phyloP scores from a whole-genome alignment of 371 early-diverging fungal genomes.

The Mortierella sp. region DNA sequence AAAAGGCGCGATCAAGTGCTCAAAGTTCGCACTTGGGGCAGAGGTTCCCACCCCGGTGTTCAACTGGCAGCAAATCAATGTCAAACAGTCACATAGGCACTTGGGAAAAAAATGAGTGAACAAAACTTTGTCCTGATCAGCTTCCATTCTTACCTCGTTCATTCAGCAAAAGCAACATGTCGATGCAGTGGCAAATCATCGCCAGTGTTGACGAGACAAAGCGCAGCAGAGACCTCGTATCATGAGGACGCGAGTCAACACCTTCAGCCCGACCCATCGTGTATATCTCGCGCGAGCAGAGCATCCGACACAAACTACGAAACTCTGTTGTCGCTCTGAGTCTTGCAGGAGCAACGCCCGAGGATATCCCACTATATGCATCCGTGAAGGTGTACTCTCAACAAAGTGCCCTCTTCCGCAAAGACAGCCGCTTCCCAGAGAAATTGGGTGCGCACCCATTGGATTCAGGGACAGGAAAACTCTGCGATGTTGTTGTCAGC shows the following conservation, averaged over 20 bases:
- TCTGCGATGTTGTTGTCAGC: conserved; percentile 40
- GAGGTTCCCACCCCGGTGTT: no score
- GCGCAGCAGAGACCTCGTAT: not conserved
- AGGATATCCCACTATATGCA: conserved; percentile 21
- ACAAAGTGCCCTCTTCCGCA: conserved; percentile 39
- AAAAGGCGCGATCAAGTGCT: not conserved
- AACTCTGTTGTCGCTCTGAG: conserved; percentile 38
- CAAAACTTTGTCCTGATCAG: conserved; percentile 4
- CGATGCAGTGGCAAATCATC: conserved; percentile 33
- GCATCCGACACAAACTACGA: conserved; percentile 36
- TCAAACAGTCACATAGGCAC: not conserved
- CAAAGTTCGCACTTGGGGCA: not conserved
- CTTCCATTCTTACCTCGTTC: conserved; percentile 4
- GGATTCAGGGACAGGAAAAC: conserved; percentile 7
- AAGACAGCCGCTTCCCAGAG: conserved; percentile 32
- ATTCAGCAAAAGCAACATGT: not conserved
- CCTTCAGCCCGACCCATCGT: conserved; percentile 32
- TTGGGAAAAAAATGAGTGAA: no score
- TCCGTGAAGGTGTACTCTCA: conserved; percentile 41
- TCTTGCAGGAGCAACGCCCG: not conserved
- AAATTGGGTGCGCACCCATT: conserved; percentile 7
- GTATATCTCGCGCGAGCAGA: conserved; percentile 44
- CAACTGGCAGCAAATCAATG: not conserved
- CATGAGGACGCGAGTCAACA: conserved; percentile 18
- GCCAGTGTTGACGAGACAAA: conserved; percentile 47